Evolutionary conservation across 2,329 filamentous ascomycete genomes (phyloP).

Genomic region (Tolypocladium cylindrosporum): DNA sequence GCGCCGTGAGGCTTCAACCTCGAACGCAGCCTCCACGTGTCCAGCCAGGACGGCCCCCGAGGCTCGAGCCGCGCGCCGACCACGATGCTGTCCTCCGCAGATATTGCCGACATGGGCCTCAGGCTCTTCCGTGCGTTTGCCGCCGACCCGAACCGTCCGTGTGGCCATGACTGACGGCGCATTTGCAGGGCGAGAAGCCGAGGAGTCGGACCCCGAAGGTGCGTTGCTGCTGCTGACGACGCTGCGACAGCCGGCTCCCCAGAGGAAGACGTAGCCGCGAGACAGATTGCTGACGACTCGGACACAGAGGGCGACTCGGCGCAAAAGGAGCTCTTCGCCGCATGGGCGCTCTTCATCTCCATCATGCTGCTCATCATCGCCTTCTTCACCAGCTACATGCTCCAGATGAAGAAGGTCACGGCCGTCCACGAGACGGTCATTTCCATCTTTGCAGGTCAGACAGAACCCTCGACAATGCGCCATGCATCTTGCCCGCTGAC

Average conservation of each 20-base stretch:
- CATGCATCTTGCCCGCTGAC: neutral
- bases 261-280: neutral
- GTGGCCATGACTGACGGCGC: neutral
- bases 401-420: constrained; percentile 94
- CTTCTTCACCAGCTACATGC: constrained; percentile 92
- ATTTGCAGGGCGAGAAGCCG: constrained; percentile 7
- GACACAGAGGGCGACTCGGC: constrained; percentile 62
- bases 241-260: neutral
- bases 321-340: constrained; percentile 88
- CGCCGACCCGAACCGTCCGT: neutral
- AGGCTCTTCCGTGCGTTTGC: constrained; percentile 19
- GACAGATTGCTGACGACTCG: constrained; percentile 2
- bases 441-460: constrained; percentile 70
- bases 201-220: constrained; percentile 26
- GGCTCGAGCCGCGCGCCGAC: constrained; percentile 1
- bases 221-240: constrained; percentile 5
- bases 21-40: neutral
- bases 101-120: constrained; percentile 19
- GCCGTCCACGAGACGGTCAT: constrained; percentile 97
- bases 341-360: constrained; percentile 95
- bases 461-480: neutral
- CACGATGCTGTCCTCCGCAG: constrained; percentile 13
- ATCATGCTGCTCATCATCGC: constrained; percentile 89
- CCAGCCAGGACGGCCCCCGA: neutral
- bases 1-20: constrained; percentile 9